Evolutionary conservation across 2,329 filamentous ascomycete genomes (phyloP).

Genomic region (Chaetomiaceae sp.): DNA sequence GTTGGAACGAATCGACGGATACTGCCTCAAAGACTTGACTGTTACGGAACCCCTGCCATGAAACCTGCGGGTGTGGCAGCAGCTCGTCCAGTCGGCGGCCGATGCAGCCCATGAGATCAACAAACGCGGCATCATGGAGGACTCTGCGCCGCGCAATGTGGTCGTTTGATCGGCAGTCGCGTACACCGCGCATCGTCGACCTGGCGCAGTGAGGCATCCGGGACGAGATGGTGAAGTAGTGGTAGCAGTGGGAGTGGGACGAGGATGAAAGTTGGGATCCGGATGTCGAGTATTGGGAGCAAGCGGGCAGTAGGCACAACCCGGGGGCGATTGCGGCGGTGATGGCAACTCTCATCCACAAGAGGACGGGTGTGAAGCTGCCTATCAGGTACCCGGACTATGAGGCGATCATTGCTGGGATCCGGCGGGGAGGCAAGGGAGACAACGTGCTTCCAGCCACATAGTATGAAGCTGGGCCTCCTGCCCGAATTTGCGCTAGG

Average conservation of each 20-base stretch:
- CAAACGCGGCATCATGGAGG: conserved; percentile 4
- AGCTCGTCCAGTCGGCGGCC: conserved; percentile 5
- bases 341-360: conserved; percentile 1
- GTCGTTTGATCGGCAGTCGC: conserved; percentile 6
- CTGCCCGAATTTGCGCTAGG: too few relatives aligned
- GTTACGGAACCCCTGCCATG: background rate
- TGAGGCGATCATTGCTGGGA: background rate
- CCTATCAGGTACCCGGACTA: conserved; percentile 3
- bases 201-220: conserved; percentile 2
- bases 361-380: conserved; percentile 5
- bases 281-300: conserved; percentile 9
- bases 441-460: too few relatives aligned
- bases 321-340: conserved; percentile 4
- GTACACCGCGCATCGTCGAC: conserved; percentile 7
- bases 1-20: conserved; percentile 7
- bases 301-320: background rate
- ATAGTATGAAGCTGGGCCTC: too few relatives aligned
- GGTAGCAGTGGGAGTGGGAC: conserved; percentile 1
- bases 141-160: conserved; percentile 9
- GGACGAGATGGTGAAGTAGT: conserved; percentile 1
- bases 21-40: conserved; percentile 1
- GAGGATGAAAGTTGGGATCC: conserved; percentile 10
- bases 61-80: conserved; percentile 5
- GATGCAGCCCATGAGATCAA: conserved; percentile 7
- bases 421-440: background rate